phyloP scores from a whole-genome alignment of 495 filamentous ascomycete species.

The Oleoguttula mirabilis region DNA sequence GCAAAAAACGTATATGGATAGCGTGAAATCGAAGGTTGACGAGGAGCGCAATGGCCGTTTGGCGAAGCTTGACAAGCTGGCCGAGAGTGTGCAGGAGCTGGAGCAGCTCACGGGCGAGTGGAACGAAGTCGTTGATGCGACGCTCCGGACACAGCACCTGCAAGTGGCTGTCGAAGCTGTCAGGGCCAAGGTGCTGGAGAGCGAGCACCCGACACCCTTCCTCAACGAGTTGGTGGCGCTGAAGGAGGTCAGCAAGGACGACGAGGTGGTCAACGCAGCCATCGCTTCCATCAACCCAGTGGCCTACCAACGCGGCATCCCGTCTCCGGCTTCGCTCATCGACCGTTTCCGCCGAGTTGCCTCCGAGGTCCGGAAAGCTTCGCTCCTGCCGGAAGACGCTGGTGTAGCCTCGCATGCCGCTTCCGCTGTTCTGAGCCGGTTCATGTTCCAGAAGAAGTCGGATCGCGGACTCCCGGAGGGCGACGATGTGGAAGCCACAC shows the following conservation, averaged over 20 bases:
- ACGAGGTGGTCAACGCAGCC: conserved; percentile 79
- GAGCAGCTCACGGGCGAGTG: conserved; percentile 74
- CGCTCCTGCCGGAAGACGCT: conserved; percentile 79
- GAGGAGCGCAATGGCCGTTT: conserved; percentile 77
- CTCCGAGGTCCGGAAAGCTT: conserved; percentile 83
- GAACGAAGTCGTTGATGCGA: conserved; percentile 76
- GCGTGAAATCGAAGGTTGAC: conserved; percentile 75
- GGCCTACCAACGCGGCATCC: conserved; percentile 85
- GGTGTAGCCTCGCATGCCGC: conserved; percentile 88
- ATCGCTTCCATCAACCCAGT: conserved; percentile 87
- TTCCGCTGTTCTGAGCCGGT: conserved; percentile 73
- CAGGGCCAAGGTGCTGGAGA: conserved; percentile 41
- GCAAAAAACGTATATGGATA: conserved; percentile 65
- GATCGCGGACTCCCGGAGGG: conserved; percentile 53
- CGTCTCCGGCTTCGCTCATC: conserved; percentile 69
- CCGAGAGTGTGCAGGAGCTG: conserved; percentile 61
- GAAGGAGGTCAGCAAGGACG: conserved; percentile 75
- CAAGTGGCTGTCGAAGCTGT: conserved; percentile 92
- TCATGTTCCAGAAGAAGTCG: conserved; percentile 86
- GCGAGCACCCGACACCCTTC: conserved; percentile 51
- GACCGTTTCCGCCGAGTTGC: conserved; percentile 96
- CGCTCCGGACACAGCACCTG: conserved; percentile 86
- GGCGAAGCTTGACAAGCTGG: conserved; percentile 69
- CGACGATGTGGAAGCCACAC: conserved; percentile 87
- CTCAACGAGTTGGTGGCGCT: conserved; percentile 81